Evolutionary conservation across 352 stramenopile species (phyloP).

Genomic region (Phytopythium mirpurense): DNA sequence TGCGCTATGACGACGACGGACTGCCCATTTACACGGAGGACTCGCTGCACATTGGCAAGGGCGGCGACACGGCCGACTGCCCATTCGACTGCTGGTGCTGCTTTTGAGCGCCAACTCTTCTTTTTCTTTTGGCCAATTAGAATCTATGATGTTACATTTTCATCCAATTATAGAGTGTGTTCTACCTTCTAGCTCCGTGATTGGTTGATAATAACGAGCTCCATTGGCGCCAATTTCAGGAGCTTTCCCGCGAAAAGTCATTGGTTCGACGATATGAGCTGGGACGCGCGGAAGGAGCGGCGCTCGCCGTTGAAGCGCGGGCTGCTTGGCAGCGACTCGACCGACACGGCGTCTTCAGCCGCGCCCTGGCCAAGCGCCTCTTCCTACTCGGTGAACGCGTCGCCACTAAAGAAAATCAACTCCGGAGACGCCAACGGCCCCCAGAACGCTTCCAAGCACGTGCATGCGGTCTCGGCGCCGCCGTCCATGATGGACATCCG

Average conservation of each 20-base stretch:
- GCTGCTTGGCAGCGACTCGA: neutral
- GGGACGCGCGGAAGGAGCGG: neutral
- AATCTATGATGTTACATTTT: constrained; percentile 13
- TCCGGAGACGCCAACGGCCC: neutral
- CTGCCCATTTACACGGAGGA: constrained; percentile 86
- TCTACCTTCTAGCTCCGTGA: neutral
- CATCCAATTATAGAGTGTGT: neutral
- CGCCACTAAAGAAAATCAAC: neutral
- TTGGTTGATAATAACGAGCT: neutral
- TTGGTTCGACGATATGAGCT: neutral
- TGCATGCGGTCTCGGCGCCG: neutral
- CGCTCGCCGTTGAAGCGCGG: constrained; percentile 4
- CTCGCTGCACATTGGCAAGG: constrained; percentile 76
- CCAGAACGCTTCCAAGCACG: neutral
- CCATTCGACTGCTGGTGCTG: constrained; percentile 91
- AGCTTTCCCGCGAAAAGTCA: constrained; percentile 2
- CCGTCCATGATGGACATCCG: constrained; percentile 43
- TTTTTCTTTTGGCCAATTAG: constrained; percentile 18
- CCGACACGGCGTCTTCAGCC: too few relatives aligned
- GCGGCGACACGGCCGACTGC: constrained; percentile 79
- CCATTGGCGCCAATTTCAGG: neutral
- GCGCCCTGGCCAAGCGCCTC: neutral
- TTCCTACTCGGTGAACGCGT: neutral
- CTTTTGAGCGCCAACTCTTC: constrained; percentile 34
- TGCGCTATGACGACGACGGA: constrained; percentile 83